Conservation (phyloP, 2,329 filamentous ascomycete genomes). For the Aaosphaeria arxii region DNA sequence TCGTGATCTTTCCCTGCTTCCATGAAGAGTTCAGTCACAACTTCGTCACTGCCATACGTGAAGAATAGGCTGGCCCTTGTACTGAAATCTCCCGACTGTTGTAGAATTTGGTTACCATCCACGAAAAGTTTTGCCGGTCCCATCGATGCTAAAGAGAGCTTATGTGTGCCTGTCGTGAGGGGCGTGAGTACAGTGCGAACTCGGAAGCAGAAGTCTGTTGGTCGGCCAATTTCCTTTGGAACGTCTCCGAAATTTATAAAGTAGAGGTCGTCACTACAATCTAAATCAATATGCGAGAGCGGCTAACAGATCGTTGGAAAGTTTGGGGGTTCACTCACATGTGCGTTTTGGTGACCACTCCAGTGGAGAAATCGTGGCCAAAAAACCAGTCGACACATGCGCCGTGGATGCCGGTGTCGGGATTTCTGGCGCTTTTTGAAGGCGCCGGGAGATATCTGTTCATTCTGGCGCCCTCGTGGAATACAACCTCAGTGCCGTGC, state of each 20-base stretch:
- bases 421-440: background rate
- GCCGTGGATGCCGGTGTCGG: background rate
- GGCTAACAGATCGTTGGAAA: too few species aligned
- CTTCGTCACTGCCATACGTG: background rate
- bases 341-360: background rate
- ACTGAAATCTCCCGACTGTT: background rate
- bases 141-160: background rate
- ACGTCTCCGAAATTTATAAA: background rate
- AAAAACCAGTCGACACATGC: background rate
- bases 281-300: too few species aligned
- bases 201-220: background rate
- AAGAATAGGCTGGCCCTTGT: background rate
- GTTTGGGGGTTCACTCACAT: background rate
- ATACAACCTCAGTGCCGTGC: background rate
- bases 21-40: background rate
- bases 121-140: background rate
- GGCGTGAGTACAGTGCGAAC: background rate
- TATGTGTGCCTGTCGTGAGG: background rate
- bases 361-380: background rate
- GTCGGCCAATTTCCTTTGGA: background rate
- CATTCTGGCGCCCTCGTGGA: background rate
- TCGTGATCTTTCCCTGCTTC: background rate
- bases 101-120: background rate
- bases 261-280: background rate
- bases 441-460: background rate